Evolutionary conservation across 805 yeast genomes (phyloP), one percentile per base, ranked within the genome.

Genomic region (Metschnikowia kofuensis): DNA sequence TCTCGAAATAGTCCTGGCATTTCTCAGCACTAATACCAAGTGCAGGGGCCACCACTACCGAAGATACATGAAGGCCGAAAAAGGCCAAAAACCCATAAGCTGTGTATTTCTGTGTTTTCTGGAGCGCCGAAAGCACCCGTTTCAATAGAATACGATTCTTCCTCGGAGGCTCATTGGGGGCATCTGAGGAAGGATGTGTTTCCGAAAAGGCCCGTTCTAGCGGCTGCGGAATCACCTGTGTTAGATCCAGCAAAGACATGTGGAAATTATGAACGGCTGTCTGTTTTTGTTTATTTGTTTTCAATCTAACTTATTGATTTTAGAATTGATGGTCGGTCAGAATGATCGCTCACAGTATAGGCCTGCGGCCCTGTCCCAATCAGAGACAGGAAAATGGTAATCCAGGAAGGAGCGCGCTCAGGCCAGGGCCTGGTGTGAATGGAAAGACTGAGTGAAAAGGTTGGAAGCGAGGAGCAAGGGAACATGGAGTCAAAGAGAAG

Each of bases 11-110:
- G 45, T 83, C 84, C 45, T 83, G 77, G 2, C 80, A 77, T 2
- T 72, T 47, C 0, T 63, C 71, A 0, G 66, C 48, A 7, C 80
- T 76, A 4, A 80, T 57, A 5, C 63, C 61, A 6, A 69, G 40
- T 4, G 76, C 59, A 0, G 94, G 92, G 0, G 78, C 72, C 1
- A 79, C 54, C 0, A 79, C 68, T 6, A 82, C 85, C 0, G 84
- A 71, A 1, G 80, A 51, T 0, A 79, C 57, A 61, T 87, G 94
- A 9, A 86, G 64, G 0, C 79, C 74, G 1, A 82, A 63, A 60
- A 87, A 87, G 1, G 75, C 65, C 0, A 77, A 60, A 60, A 87
- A 80, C 9, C 82, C 69, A 43, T 80, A 74, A 0, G 87, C 82
- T 12, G 87, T 78, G 62, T 79, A 83, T 59, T 79, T 79, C 64